Evolutionary conservation across 805 yeast genomes (phyloP), one percentile per base, ranked within the genome.

Genomic region (Myxozyma melibiosi): DNA sequence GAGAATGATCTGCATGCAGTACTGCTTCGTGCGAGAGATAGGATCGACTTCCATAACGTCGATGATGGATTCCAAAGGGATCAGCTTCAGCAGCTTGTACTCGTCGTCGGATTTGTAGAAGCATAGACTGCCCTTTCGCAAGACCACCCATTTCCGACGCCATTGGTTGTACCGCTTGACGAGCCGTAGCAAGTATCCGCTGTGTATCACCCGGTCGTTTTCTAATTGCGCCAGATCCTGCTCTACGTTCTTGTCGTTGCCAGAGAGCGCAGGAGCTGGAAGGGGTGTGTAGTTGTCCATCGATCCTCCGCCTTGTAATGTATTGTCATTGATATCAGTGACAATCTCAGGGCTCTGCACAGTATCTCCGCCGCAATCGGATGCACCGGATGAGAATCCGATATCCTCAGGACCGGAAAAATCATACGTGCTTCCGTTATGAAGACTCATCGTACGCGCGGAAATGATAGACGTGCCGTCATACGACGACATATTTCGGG

Each of bases 21-120:
- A 78, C 39, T 60, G 61, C 60, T 75, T 78, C 20, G 77, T 66
- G 53, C 70, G 72, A 14, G 80, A 73, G 39, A 78, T 51, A 1
- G 81, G 78, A 54, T 80, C 84, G 28, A 80, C 64, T 61, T 80
- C 84, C 33, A 80, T 78, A 25, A 76, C 80, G 59, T 80, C 84
- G 11, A 76, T 64, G 14, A 80, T 62, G 25, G 76, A 74, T 4
- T 66, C 64, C 16, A 76, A 60, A 16, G 68, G 66, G 14, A 79
- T 67, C 52, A 68, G 58, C 59, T 77, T 75, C 57, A 67, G 53
- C 2, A 76, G 72, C 30, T 51, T 41, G 22, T 62, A 61, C 62
- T 68, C 61, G 31, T 61, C 43, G 4, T 57, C 58, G 27, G 66
- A 60, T 63, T 77, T 78, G 73, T 75, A 78, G 57, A 80, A 73